Evolutionary conservation across 2,329 filamentous ascomycete species (phyloP).

Genomic region (Aspergillus hortae): DNA sequence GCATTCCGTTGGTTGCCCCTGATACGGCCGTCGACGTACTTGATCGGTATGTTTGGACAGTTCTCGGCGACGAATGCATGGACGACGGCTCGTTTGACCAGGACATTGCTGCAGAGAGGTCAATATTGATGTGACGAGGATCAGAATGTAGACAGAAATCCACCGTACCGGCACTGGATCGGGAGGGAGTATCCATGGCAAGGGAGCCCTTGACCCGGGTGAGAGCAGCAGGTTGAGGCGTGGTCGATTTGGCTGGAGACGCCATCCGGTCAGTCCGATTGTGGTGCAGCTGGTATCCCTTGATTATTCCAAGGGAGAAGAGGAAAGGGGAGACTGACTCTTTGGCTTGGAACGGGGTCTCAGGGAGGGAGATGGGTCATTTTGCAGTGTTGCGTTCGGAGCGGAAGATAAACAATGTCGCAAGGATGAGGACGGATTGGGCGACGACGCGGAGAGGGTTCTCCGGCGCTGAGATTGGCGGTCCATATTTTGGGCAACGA

Average conservation of each 20-base stretch:
- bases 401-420: slow-evolving; percentile 22
- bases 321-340: slow-evolving; percentile 17
- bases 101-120: slow-evolving; percentile 21
- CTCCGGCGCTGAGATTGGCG: slow-evolving; percentile 22
- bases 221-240: slow-evolving; percentile 27
- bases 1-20: background rate
- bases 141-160: background rate
- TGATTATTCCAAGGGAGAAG: slow-evolving; percentile 7
- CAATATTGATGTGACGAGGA: slow-evolving; percentile 4
- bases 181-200: slow-evolving; percentile 30
- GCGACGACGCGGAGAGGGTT: slow-evolving; percentile 20
- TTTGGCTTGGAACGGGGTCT: slow-evolving; percentile 17
- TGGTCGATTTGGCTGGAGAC: slow-evolving; percentile 17
- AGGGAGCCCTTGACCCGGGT: slow-evolving; percentile 28
- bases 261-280: slow-evolving; percentile 14
- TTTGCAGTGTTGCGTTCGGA: slow-evolving; percentile 13
- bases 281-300: slow-evolving; percentile 3
- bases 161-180: slow-evolving; percentile 16
- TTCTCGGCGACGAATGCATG: slow-evolving; percentile 7
- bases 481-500: slow-evolving; percentile 22
- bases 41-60: background rate
- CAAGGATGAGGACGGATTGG: slow-evolving; percentile 20
- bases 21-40: slow-evolving; percentile 2
- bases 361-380: slow-evolving; percentile 15
- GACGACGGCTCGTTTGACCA: slow-evolving; percentile 31